Percentiles rank a stretch among this genome's conserved stretches.
These are phyloP conservation scores for Pseudophaeomoniella oleicola DNA, from an alignment of 2,329 filamentous ascomycete species.

Conservation along the genomic window DNA sequence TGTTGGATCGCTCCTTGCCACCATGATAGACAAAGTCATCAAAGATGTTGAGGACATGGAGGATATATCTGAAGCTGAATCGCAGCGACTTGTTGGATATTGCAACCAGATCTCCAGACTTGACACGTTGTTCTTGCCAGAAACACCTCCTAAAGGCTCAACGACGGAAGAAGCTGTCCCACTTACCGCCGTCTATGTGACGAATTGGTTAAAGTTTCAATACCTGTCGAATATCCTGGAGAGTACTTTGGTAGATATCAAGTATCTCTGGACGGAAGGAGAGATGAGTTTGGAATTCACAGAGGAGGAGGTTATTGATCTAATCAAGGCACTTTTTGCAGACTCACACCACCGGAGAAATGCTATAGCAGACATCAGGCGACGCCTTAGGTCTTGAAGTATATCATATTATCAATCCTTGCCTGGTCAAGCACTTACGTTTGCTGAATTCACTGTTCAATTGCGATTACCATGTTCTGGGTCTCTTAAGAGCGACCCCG, in stretches of 20 bases:
- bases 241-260: conserved; percentile 49
- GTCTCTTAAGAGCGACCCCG: neutral
- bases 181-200: conserved; percentile 48
- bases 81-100: conserved; percentile 41
- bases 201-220: conserved; percentile 51
- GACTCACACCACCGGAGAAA: conserved; percentile 44
- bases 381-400: conserved; percentile 7
- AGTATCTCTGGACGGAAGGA: conserved; percentile 50
- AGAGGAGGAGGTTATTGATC: conserved; percentile 45
- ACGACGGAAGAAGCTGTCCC: conserved; percentile 19
- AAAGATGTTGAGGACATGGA: conserved; percentile 47
- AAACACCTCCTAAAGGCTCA: conserved; percentile 18
- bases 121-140: conserved; percentile 40
- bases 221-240: conserved; percentile 50
- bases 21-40: conserved; percentile 44
- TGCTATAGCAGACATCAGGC: conserved; percentile 43
- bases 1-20: conserved; percentile 42
- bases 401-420: too few relatives aligned
- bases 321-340: conserved; percentile 50
- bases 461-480: too few relatives aligned
- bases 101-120: conserved; percentile 41
- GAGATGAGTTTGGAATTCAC: conserved; percentile 48
- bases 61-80: conserved; percentile 50
- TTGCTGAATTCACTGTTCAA: too few relatives aligned
- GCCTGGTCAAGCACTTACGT: too few relatives aligned